Percentiles rank a stretch among this genome's conserved stretches.
These are phyloP conservation scores for Manihot esculenta DNA, from an alignment of 441 rosid species.

Conservation along the genomic window DNA sequence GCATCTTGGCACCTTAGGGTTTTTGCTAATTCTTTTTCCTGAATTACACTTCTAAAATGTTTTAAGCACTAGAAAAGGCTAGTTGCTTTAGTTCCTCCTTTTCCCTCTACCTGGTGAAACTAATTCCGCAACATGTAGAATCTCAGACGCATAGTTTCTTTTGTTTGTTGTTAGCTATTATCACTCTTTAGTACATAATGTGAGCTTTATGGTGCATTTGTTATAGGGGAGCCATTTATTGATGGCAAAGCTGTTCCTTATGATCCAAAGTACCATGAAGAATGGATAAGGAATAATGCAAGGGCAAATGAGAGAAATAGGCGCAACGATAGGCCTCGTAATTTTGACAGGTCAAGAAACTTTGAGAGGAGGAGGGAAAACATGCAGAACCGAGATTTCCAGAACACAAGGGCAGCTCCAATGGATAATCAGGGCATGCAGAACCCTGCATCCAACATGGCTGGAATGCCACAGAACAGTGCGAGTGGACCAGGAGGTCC, in stretches of 20 bases:
- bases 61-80: not conserved
- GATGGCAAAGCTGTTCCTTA: conserved; percentile 92
- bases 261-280: conserved; percentile 92
- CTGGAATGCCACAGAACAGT: conserved; percentile 24
- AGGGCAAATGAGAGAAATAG: conserved; percentile 77
- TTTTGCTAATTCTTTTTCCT: not conserved
- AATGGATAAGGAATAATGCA: conserved; percentile 88
- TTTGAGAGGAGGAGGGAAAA: conserved; percentile 86
- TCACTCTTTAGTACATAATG: not conserved
- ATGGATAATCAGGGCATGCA: conserved; percentile 33
- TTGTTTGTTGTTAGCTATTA: not conserved
- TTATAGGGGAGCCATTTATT: conserved; percentile 87
- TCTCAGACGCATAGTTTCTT: not conserved
- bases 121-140: too few species aligned
- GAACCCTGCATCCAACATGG: conserved; percentile 21
- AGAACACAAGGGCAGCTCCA: conserved; percentile 24
- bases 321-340: conserved; percentile 77
- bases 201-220: conserved; percentile 5
- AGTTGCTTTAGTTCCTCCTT: not conserved
- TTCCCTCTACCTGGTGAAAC: too few species aligned
- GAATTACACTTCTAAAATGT: not conserved
- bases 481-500: conserved; percentile 19
- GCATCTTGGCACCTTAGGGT: not conserved
- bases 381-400: conserved; percentile 43
- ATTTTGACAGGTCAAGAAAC: conserved; percentile 71